These are phyloP conservation scores for Tympanopsis confertula DNA, from an alignment of 2,329 filamentous ascomycete genomes.

Conservation along the genomic window DNA sequence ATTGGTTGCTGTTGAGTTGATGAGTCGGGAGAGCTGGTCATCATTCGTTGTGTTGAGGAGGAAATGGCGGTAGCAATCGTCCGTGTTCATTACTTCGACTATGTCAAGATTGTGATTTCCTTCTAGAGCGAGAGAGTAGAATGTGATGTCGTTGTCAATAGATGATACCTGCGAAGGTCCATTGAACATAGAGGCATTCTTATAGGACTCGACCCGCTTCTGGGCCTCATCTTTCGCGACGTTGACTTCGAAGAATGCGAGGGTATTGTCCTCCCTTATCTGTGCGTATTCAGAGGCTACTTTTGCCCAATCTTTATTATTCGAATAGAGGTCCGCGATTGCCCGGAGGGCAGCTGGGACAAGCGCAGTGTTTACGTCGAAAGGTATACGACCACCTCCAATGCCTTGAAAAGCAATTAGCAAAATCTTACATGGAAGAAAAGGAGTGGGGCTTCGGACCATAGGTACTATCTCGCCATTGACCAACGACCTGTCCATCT, in stretches of 20 bases:
- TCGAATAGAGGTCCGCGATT: slow-evolving; percentile 40
- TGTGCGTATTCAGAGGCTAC: slow-evolving; percentile 37
- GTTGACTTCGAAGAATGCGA: slow-evolving; percentile 40
- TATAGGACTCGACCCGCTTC: slow-evolving; percentile 34
- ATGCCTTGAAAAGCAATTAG: slow-evolving; percentile 16
- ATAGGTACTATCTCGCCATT: slow-evolving; percentile 51
- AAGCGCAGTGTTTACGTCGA: slow-evolving; percentile 52
- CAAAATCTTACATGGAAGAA: not conserved
- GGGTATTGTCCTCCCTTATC: slow-evolving; percentile 49
- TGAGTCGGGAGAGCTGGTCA: slow-evolving; percentile 38
- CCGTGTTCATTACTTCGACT: slow-evolving; percentile 49
- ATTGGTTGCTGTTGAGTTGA: slow-evolving; percentile 44
- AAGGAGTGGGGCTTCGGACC: slow-evolving; percentile 23
- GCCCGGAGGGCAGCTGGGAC: slow-evolving; percentile 48
- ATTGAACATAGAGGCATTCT: slow-evolving; percentile 24
- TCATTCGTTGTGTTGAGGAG: slow-evolving; percentile 48
- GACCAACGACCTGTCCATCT: slow-evolving; percentile 37
- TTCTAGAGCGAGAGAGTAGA: slow-evolving; percentile 44
- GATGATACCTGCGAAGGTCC: slow-evolving; percentile 28
- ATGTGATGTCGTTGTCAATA: slow-evolving; percentile 31
- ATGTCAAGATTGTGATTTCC: slow-evolving; percentile 33
- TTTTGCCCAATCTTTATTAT: slow-evolving; percentile 30
- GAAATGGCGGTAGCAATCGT: slow-evolving; percentile 53
- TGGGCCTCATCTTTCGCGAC: slow-evolving; percentile 30
- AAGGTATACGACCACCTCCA: slow-evolving; percentile 50